Base-by-base conservation (phyloP, 768 basidiomycete species). In the Agaricus sinodeliciosus region DNA sequence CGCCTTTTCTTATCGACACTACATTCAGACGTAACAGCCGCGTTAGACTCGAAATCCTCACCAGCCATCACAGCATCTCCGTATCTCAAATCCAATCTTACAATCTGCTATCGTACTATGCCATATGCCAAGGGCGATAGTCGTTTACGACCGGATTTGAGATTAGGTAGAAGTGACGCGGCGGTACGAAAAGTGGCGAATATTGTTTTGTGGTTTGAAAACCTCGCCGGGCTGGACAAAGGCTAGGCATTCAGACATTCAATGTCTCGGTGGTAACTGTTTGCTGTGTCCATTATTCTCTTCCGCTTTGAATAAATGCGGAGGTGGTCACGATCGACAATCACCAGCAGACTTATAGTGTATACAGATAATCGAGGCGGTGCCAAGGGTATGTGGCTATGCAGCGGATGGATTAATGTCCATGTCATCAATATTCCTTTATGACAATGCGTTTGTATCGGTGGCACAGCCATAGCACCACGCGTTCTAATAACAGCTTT, bases 71-170 rank as follows among this genome's bases (percentile, higher is more conserved):
- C 82, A 0, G 89, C 87, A 0, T 90, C 89, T 1, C 81, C 84
- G 11, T 76, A 80, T 58, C 74, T 82, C 22, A 79, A 76, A 43
- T 84, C 87, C 1, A 69, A 64, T 47, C 62, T 81, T 43, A 74
- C 82, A 57, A 82, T 91, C 13, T 92, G 90, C 62, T 92, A 85
- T 67, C 81, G 90, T 16, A 84, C 87, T 6, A 78, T 91, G 78
- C 85, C 87, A 2, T 75, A 78, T 57, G 71, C 74, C 1, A 72
- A 72, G 26, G 76, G 79, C 55, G 87, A 91, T 62, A 68, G 69
- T 15, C 72, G 71, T 4, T 67, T 87, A 4, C 76, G 87, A 5
- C 88, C 90, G 15, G 90, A 92, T 65, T 65, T 90, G 39, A 74
- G 87, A 31, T 70, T 92, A 3, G 86, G 82, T 1, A 69, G 72